Percentiles rank a stretch among this genome's conserved stretches.
phyloP scores from a whole-genome alignment of 2,329 filamentous ascomycete species.

The Neurospora sp. region DNA sequence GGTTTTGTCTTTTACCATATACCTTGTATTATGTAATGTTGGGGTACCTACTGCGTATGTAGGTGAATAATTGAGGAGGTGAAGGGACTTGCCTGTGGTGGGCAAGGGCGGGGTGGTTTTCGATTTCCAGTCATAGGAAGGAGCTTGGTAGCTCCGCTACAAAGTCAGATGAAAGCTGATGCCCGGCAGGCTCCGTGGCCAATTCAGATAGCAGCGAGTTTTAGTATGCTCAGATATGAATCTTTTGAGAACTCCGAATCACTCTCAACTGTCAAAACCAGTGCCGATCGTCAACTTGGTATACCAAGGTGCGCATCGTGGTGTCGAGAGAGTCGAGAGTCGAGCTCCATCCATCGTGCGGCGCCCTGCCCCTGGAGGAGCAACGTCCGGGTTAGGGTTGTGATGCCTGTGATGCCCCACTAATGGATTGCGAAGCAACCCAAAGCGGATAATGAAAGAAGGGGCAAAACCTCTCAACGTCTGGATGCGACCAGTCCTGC shows the following conservation, averaged over 20 bases:
- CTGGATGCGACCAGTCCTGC: not conserved
- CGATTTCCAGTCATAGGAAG: not conserved
- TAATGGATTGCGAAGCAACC: not conserved
- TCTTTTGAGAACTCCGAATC: not conserved
- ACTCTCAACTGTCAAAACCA: not conserved
- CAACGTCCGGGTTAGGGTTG: not conserved
- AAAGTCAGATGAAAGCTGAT: not conserved
- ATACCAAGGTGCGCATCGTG: not conserved
- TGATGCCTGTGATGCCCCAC: not conserved
- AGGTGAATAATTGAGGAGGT: not conserved
- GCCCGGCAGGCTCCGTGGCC: not conserved
- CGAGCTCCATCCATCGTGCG: not conserved
- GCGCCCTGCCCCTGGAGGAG: not conserved
- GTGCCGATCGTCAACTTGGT: not conserved
- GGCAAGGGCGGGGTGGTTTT: not conserved
- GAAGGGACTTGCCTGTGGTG: not conserved
- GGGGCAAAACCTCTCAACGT: not conserved
- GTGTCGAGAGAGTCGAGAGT: not conserved
- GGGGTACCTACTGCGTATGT: not conserved
- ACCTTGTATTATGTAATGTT: constrained; percentile 6
- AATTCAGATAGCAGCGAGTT: not conserved
- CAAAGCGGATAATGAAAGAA: not conserved
- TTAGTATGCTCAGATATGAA: not conserved
- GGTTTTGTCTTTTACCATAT: constrained; percentile 1
- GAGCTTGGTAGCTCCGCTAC: not conserved